A percentile compares a stretch with the other conserved stretches of the same genome.
Evolutionary conservation across 2,329 filamentous ascomycete species (phyloP).

Genomic region (Cadophora gregata): DNA sequence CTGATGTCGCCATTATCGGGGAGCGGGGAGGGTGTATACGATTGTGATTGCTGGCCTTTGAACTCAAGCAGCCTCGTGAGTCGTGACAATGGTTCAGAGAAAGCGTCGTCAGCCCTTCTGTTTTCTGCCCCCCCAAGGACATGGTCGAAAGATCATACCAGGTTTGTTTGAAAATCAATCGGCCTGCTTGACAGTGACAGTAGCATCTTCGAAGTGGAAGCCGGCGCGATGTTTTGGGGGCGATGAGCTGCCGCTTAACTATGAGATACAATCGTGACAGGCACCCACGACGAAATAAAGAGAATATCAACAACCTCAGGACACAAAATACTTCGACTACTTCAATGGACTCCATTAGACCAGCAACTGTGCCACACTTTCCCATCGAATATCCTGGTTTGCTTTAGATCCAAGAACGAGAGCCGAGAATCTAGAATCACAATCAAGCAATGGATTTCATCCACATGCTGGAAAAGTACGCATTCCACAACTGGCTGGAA

Average conservation of each 20-base stretch:
- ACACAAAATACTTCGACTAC: too few species aligned
- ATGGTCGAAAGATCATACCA: neutral
- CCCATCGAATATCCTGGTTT: neutral
- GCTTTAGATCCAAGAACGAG: neutral
- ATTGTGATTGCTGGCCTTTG: neutral
- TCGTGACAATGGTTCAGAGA: neutral
- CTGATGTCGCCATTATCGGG: neutral
- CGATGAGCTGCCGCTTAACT: too few species aligned
- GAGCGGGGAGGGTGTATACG: neutral
- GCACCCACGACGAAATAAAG: too few species aligned
- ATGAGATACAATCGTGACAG: too few species aligned
- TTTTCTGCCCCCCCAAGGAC: neutral
- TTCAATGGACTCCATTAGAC: too few species aligned
- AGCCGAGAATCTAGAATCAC: neutral
- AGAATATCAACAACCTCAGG: too few species aligned
- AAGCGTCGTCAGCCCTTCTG: neutral
- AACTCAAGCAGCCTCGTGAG: neutral
- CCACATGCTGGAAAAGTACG: conserved; percentile 28
- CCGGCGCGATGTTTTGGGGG: too few species aligned
- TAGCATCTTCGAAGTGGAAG: neutral
- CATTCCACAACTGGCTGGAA: conserved; percentile 32
- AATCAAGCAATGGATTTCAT: conserved; percentile 23
- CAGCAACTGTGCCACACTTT: neutral
- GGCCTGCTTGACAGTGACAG: conserved; percentile 9
- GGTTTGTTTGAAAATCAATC: neutral